Evolutionary conservation across 2,329 filamentous ascomycete species (phyloP).

Genomic region (Aschersonia sp.): DNA sequence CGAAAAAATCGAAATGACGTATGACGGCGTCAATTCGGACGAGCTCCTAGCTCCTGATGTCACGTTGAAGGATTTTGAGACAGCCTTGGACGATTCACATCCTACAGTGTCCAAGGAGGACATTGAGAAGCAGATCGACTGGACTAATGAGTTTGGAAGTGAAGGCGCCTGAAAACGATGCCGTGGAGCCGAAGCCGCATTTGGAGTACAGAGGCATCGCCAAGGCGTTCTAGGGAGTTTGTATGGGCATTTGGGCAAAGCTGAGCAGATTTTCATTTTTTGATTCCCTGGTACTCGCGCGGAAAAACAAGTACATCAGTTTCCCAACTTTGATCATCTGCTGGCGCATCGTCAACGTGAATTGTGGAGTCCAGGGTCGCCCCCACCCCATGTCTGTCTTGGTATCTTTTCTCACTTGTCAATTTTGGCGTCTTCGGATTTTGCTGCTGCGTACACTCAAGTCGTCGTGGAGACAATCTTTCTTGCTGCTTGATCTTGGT

Average conservation of each 20-base stretch:
- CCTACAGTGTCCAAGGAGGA: slow-evolving; percentile 87
- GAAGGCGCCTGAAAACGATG: slow-evolving; percentile 45
- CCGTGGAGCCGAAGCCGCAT: slow-evolving; percentile 1
- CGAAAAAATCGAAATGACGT: slow-evolving; percentile 83
- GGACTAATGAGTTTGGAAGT: slow-evolving; percentile 93
- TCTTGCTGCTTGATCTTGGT: too few species aligned
- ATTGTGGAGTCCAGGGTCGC: too few species aligned
- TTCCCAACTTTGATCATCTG: too few species aligned
- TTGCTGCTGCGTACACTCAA: too few species aligned
- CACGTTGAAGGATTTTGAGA: slow-evolving; percentile 80
- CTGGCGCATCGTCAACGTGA: too few species aligned
- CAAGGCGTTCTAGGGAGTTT: slow-evolving; percentile 17
- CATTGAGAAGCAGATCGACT: slow-evolving; percentile 70
- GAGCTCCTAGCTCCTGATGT: slow-evolving; percentile 76
- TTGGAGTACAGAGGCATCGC: slow-evolving; percentile 10
- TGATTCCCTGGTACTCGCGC: not conserved
- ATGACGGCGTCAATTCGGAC: slow-evolving; percentile 75
- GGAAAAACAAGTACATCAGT: too few species aligned
- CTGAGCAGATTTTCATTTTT: slow-evolving; percentile 5
- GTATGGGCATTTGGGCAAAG: slow-evolving; percentile 9
- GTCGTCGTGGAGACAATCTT: too few species aligned
- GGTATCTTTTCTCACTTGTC: too few species aligned
- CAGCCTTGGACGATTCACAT: slow-evolving; percentile 74
- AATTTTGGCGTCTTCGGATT: too few species aligned
- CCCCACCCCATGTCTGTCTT: too few species aligned